Evolutionary conservation across 805 yeast genomes (phyloP).

Genomic region (Ogataea corticis): DNA sequence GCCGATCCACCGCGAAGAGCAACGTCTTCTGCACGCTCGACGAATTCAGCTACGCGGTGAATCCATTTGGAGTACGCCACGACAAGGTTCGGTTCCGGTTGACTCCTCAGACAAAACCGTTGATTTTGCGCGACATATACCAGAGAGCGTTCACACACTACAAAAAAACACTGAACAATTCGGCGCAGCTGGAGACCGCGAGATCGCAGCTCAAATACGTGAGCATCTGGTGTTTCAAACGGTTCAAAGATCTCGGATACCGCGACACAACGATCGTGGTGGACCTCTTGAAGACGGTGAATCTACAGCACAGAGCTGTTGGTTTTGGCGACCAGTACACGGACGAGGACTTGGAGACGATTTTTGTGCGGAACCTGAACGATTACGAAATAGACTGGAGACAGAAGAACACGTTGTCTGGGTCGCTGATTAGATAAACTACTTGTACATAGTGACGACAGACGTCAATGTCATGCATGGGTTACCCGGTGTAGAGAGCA

Average conservation of each 20-base stretch:
- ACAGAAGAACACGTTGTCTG: not conserved
- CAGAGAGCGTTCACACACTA: constrained; percentile 23
- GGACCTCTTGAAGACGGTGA: constrained; percentile 24
- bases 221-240: constrained; percentile 27
- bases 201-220: constrained; percentile 15
- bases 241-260: constrained; percentile 18
- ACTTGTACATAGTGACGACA: not conserved
- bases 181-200: constrained; percentile 13
- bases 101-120: constrained; percentile 13
- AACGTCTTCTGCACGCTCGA: constrained; percentile 16
- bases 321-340: not conserved
- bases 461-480: not conserved
- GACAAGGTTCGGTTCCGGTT: constrained; percentile 26
- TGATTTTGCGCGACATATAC: constrained; percentile 31
- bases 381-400: constrained; percentile 8
- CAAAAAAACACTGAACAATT: constrained; percentile 13
- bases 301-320: constrained; percentile 13
- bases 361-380: constrained; percentile 8
- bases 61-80: constrained; percentile 32
- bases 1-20: constrained; percentile 7
- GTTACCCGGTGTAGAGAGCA: constrained; percentile 2
- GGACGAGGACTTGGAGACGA: constrained; percentile 3
- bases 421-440: not conserved
- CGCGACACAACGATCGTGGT: constrained; percentile 13
- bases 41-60: constrained; percentile 18